Conservation (phyloP, 2,329 filamentous ascomycete genomes). For the Paecilomyces sp. region DNA sequence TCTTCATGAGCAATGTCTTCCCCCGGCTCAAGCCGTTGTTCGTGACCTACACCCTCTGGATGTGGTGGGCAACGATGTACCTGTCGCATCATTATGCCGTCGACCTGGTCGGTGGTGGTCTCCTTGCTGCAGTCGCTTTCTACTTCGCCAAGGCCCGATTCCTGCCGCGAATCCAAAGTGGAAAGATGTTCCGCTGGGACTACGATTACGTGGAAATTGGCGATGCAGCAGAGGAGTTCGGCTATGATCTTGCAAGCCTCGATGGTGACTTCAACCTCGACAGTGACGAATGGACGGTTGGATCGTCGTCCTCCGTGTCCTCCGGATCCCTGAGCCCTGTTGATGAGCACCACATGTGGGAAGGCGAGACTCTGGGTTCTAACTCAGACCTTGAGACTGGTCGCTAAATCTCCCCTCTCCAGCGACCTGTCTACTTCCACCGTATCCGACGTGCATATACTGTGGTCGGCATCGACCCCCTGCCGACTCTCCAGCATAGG, state of each 20-base stretch:
- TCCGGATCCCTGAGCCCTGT: conserved; percentile 57
- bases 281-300: conserved; percentile 85
- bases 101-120: conserved; percentile 78
- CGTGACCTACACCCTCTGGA: conserved; percentile 79
- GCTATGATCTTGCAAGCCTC: conserved; percentile 50
- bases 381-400: conserved; percentile 33
- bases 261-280: conserved; percentile 54
- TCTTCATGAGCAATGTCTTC: conserved; percentile 92
- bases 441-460: conserved; percentile 7
- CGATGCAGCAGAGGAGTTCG: conserved; percentile 48
- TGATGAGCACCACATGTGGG: conserved; percentile 49
- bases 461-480: conserved; percentile 9
- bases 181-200: conserved; percentile 87
- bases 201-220: conserved; percentile 90
- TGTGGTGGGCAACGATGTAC: conserved; percentile 99
- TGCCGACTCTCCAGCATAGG: conserved; percentile 6
- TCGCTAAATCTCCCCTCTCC: conserved; percentile 17
- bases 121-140: conserved; percentile 70
- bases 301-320: conserved; percentile 70
- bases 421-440: conserved; percentile 7
- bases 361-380: conserved; percentile 31
- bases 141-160: conserved; percentile 75
- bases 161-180: conserved; percentile 71
- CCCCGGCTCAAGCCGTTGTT: conserved; percentile 74
- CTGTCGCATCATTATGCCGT: conserved; percentile 95